phyloP scores from a whole-genome alignment of 441 rosid genomes.

The Daphne laureola region DNA sequence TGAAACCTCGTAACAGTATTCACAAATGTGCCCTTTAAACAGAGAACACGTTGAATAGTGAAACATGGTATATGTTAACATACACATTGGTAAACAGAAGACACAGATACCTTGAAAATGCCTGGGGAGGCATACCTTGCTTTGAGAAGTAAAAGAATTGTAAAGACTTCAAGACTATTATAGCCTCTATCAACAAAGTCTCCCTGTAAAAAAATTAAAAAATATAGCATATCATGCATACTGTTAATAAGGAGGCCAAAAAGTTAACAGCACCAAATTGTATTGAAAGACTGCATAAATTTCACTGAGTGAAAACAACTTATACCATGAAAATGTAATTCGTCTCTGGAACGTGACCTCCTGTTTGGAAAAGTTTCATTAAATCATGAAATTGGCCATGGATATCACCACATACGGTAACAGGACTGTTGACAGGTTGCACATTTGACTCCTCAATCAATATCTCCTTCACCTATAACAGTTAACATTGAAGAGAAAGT shows the following conservation, averaged over 20 bases:
- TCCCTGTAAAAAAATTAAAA: constrained; percentile 36
- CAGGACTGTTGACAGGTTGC: constrained; percentile 96
- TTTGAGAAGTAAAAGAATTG: constrained; percentile 84
- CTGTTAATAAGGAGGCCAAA: not conserved
- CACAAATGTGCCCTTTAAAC: no score
- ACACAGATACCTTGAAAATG: not conserved
- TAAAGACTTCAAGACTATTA: constrained; percentile 85
- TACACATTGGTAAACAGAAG: not conserved
- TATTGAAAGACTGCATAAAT: not conserved
- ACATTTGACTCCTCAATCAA: constrained; percentile 98
- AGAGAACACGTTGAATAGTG: no score
- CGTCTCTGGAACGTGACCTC: constrained; percentile 86
- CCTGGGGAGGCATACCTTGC: constrained; percentile 39
- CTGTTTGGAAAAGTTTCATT: constrained; percentile 54
- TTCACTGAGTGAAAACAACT: not conserved
- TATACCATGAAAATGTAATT: constrained; percentile 97
- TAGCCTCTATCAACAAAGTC: constrained; percentile 87
- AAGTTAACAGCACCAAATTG: not conserved
- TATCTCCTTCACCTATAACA: constrained; percentile 80
- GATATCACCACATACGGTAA: constrained; percentile 53
- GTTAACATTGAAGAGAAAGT: no score
- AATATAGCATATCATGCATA: constrained; percentile 1
- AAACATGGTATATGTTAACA: not conserved
- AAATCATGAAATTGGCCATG: constrained; percentile 63
- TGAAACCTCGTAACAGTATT: no score